Evolutionary conservation across 305 asterid genomes (phyloP).

Genomic region (Caryopteris hybrid): DNA sequence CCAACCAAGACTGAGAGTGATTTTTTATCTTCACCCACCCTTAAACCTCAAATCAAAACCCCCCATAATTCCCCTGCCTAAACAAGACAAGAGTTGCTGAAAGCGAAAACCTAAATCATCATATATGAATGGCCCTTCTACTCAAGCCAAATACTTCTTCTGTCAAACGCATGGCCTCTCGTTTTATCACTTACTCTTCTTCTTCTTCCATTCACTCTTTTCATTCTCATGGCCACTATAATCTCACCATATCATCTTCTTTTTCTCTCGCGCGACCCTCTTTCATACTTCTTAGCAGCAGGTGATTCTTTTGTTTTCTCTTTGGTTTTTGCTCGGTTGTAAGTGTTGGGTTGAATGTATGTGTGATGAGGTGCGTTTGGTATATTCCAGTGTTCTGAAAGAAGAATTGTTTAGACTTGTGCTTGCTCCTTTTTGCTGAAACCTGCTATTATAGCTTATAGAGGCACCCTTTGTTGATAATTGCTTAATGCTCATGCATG

Average conservation of each 20-base stretch:
- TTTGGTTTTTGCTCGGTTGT: neutral
- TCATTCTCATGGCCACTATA: constrained; percentile 22
- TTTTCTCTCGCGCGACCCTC: constrained; percentile 35
- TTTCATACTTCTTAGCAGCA: constrained; percentile 25
- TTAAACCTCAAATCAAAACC: constrained; percentile 24
- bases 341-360: neutral
- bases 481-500: no score
- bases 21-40: constrained; percentile 20
- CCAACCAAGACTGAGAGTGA: constrained; percentile 4
- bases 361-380: neutral
- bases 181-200: constrained; percentile 28
- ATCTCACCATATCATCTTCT: constrained; percentile 24
- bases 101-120: constrained; percentile 12
- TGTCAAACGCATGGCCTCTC: constrained; percentile 51
- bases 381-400: neutral
- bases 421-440: neutral
- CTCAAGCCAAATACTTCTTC: constrained; percentile 44
- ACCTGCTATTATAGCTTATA: neutral
- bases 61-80: constrained; percentile 7
- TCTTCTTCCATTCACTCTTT: constrained; percentile 28
- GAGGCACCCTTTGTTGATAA: neutral
- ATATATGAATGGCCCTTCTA: constrained; percentile 48
- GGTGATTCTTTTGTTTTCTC: constrained; percentile 21
- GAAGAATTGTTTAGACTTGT: neutral
- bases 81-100: constrained; percentile 4